These are phyloP conservation scores for Peronospora belbahrii DNA, from an alignment of 352 stramenopile genomes.

Conservation along the genomic window DNA sequence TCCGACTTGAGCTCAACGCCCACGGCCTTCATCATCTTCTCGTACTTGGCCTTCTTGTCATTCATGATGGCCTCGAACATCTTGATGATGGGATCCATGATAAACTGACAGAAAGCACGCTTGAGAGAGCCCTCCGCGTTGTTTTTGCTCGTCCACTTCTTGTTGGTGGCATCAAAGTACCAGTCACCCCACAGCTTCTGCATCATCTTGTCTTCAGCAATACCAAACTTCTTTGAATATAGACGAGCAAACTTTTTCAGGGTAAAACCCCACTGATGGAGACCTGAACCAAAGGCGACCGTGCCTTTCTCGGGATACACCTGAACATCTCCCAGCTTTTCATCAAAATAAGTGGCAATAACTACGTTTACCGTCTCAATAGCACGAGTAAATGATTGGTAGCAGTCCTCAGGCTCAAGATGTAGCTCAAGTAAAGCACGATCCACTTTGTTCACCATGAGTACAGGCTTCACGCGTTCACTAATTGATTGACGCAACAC, in stretches of 20 bases:
- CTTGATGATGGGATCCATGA: slow-evolving; percentile 99
- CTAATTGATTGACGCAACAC: slow-evolving; percentile 97
- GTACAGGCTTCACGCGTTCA: slow-evolving; percentile 96
- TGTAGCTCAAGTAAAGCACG: slow-evolving; percentile 97
- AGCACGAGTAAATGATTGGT: slow-evolving; percentile 96
- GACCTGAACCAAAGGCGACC: slow-evolving; percentile 97
- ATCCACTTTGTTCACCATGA: slow-evolving; percentile 99
- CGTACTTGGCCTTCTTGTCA: slow-evolving; percentile 97
- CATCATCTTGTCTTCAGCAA: slow-evolving; percentile 99
- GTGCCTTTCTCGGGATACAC: slow-evolving; percentile 98
- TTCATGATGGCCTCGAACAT: slow-evolving; percentile 99
- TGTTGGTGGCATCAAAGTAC: slow-evolving; percentile 93
- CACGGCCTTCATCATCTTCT: slow-evolving; percentile 96
- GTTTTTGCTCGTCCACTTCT: slow-evolving; percentile 95
- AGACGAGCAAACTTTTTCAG: slow-evolving; percentile 98
- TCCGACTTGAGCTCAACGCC: slow-evolving; percentile 96
- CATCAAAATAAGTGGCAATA: slow-evolving; percentile 98
- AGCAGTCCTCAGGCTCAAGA: slow-evolving; percentile 97
- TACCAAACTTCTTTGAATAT: slow-evolving; percentile 98
- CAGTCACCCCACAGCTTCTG: slow-evolving; percentile 99
- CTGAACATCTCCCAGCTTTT: slow-evolving; percentile 93
- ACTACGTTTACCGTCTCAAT: slow-evolving; percentile 99
- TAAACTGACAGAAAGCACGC: slow-evolving; percentile 99
- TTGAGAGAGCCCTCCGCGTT: slow-evolving; percentile 91
- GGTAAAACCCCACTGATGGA: slow-evolving; percentile 99